Base-by-base conservation (phyloP, 2,329 filamentous ascomycete genomes). In the Colletotrichum noveboracense region DNA sequence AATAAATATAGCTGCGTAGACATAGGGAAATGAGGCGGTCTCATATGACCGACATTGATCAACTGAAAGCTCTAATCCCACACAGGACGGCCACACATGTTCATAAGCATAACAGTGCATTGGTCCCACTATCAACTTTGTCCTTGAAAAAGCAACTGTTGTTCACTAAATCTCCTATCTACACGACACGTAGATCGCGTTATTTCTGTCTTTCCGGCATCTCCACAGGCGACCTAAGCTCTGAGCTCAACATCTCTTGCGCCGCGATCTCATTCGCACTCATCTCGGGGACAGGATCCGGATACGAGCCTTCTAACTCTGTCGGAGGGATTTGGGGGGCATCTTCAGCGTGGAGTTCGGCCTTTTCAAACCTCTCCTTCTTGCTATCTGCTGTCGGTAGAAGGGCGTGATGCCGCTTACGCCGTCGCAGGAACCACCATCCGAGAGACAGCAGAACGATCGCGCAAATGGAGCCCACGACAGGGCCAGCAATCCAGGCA, bases 401-500 rank as follows among this genome's bases (percentile, higher is more conserved):
- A 7, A 24, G 5, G 12, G 7, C 62, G 1, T 21, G 5, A 21
- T 24, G 34, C 14, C 48, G 60, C 7, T 9, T 16, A 10, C 34
- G 65, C 7, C 65, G 58, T 61, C 36, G 8, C 24, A 71, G 6
- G 10, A 74, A 74, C 67, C 71, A 74, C 8, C 58, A 64, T 3
- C 71, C 48, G 10, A 16, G 6, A 4, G 26, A 18, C 1, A 58
- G 34, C 0, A 66, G 28, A 16, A 36, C 1, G 7, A 74, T 36
- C 3, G 24, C 28, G 13, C 24, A 56, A 7, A 55, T 7, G 7
- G 30, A 24, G 36, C 67, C 67, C 3, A 74, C 56, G 3, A 74
- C 48, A 6, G 67, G 48, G 8, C 71, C 71, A 14, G 71, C 67
- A 21, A 71, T 26, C 71, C 71, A 74, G 18, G 61, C 67, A 7